Base-by-base conservation (phyloP, 768 basidiomycete genomes). In the Trametopsis cervina region DNA sequence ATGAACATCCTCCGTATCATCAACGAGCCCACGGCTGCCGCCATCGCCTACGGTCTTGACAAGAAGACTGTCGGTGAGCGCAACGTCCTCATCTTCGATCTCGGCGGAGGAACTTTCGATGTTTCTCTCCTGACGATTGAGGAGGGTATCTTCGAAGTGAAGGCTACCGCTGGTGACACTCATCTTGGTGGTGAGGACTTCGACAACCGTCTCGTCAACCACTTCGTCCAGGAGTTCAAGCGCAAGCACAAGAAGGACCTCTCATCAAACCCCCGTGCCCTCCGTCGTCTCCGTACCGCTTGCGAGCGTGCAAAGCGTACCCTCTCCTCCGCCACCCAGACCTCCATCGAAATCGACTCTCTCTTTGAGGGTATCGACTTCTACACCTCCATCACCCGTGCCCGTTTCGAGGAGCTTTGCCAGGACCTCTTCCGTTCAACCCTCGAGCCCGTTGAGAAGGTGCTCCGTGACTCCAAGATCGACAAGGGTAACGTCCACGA, bases 221-320 rank as follows among this genome's bases (percentile, higher is more conserved):
- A 94, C 78, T 94, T 96, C 63, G 84, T 85, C 52, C 89, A 93
- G 67, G 89, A 95, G 69, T 95, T 95, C 79, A 95, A 95, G 80
- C 80, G 88, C 66, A 95, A 96, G 76, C 77, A 93, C 81, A 97
- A 96, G 81, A 93, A 93, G 73, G 85, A 97, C 63, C 72, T 98
- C 47, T 90, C 92, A 21, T 72, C 81, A 54, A 95, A 95, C 72
- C 79, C 91, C 48, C 91, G 94, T 75, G 92, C 95, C 40, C 86
- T 96, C 60, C 91, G 94, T 70, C 92, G 94, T 72, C 85, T 97
- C 59, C 89, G 93, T 55, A 95, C 93, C 46, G 93, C 94, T 57
- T 97, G 94, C 72, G 95, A 97, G 73, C 91, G 93, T 70, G 95
- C 94, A 46, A 98, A 98, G 81, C 89, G 93, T 50, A 96, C 93